Conservation (phyloP, 371 early-diverging fungal genomes). For the Rhizopus delemar region DNA sequence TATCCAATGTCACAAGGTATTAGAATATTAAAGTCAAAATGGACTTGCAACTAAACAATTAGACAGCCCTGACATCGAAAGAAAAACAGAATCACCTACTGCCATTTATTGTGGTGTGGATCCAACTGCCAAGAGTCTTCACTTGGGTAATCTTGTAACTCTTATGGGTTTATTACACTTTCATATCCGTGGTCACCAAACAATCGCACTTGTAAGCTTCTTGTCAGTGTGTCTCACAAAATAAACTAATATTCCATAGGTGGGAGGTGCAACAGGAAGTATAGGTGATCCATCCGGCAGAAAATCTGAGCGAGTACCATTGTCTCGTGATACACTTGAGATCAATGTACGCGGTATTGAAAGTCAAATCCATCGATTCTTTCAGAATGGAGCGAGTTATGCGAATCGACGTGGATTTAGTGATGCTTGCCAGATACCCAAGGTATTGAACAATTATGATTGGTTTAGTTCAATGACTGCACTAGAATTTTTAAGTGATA, state of each 20-base stretch:
- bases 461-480: conserved; percentile 84
- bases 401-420: conserved; percentile 50
- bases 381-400: conserved; percentile 66
- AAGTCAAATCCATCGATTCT: conserved; percentile 71
- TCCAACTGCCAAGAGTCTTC: conserved; percentile 90
- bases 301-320: conserved; percentile 74
- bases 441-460: conserved; percentile 77
- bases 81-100: conserved; percentile 51
- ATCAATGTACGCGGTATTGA: conserved; percentile 72
- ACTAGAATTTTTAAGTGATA: conserved; percentile 74
- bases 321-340: conserved; percentile 57
- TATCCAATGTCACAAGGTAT: conserved; percentile 42
- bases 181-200: conserved; percentile 79
- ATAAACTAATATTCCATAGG: conserved; percentile 33
- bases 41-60: neutral
- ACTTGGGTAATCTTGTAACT: conserved; percentile 87
- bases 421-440: conserved; percentile 26
- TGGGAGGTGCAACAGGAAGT: conserved; percentile 92
- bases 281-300: conserved; percentile 95
- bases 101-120: conserved; percentile 92
- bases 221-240: neutral
- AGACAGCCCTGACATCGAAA: conserved; percentile 51
- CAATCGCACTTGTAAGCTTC: conserved; percentile 73
- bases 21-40: too few species aligned
- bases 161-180: conserved; percentile 87